Evolutionary conservation across 2,329 filamentous ascomycete genomes (phyloP), one percentile per base, ranked within the genome.

Genomic region (Zasmidium cellare): DNA sequence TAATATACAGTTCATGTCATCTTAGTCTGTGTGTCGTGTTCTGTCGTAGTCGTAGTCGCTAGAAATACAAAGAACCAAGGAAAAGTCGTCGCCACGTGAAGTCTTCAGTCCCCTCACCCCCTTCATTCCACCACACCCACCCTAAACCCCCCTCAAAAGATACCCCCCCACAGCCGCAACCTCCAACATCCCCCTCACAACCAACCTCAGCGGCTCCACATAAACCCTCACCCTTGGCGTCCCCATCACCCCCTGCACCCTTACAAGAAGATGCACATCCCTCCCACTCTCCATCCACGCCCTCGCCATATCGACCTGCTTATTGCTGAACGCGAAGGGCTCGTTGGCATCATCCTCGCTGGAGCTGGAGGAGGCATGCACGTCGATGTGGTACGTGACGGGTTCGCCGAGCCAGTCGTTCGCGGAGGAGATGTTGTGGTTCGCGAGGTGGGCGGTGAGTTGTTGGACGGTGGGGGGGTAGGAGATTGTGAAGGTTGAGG

Each of bases 311-410:
- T 59, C 48, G 9, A 61, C 12, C 38, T 64, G 56, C 23, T 61
- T 60, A 31, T 57, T 55, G 41, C 53, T 56, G 46, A 65, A 51
- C 22, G 47, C 31, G 44, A 65, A 65, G 12, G 55, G 45, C 25
- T 63, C 62, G 22, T 53, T 25, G 2, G 9, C 35, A 9, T 35
- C 19, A n/a, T n/a, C n/a, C n/a, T n/a, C n/a, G n/a, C n/a, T n/a
- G n/a, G n/a, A n/a, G 5, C 55, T 58, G 5, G 46, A 53, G 11
- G 59, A 62, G n/a, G 60, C 19, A 38, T 65, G 61, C 41, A 60
- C 55, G 28, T 65, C 63, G 18, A 63, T 50, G 28, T 51, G 55
- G 50, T 60, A 65, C 1, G 58, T 63, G 55, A 65, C 49, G 11
- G 52, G 41, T 20, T 56, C 44, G 19, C 35, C 49, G 14, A 44